Evolutionary conservation across 306 rosid species (phyloP).

Genomic region (Cicer judaicum): DNA sequence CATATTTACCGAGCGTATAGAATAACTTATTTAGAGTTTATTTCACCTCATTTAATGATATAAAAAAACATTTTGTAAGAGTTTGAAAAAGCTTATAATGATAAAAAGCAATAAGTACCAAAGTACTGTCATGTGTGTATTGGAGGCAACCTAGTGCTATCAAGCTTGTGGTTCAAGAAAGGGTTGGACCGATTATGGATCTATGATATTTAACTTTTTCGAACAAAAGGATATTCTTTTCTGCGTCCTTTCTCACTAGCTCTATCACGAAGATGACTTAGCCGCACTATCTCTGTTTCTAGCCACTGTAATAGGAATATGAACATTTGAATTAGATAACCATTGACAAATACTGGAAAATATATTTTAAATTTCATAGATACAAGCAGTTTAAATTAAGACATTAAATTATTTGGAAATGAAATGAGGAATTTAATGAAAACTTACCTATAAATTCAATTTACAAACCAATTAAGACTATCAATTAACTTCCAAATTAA

Average conservation of each 20-base stretch:
- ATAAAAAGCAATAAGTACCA: conserved; percentile 16
- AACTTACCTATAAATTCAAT: conserved; percentile 24
- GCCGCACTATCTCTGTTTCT: conserved; percentile 86
- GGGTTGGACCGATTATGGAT: background rate
- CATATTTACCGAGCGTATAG: background rate
- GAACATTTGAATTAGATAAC: conserved; percentile 36
- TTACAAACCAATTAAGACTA: conserved; percentile 25
- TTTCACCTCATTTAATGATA: background rate
- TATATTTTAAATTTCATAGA: conserved; percentile 22
- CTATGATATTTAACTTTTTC: conserved; percentile 20
- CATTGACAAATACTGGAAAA: conserved; percentile 12
- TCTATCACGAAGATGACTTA: conserved; percentile 98
- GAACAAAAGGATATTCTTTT: conserved; percentile 91
- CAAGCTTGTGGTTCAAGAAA: conserved; percentile 25
- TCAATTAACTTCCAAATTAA: conserved; percentile 8
- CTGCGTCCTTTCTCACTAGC: conserved; percentile 96
- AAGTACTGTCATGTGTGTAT: conserved; percentile 13
- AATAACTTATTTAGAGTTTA: background rate
- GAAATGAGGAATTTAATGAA: conserved; percentile 16
- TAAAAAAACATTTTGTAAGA: background rate
- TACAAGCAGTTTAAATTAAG: conserved; percentile 4
- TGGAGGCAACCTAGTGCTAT: background rate
- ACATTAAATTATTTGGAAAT: conserved; percentile 19
- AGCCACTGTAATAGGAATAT: conserved; percentile 74
- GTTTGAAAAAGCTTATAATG: background rate